Conservation (phyloP, 257 asterid genomes). For the Primulina huaijiensis region DNA sequence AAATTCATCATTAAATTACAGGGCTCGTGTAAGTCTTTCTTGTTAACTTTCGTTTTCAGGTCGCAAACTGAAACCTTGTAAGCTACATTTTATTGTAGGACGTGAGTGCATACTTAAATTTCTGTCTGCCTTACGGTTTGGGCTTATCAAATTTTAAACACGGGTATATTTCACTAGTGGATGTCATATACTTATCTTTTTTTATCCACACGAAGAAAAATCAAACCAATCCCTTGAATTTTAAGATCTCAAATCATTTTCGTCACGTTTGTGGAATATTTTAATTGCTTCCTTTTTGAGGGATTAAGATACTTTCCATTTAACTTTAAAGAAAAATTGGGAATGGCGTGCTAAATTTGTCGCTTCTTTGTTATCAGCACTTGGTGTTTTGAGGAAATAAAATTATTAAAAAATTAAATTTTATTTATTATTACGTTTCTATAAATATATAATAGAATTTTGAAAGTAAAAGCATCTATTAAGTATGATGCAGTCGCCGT, state of each 20-base stretch:
- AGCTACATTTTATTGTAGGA: not conserved
- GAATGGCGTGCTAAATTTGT: not conserved
- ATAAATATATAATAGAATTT: too few species aligned
- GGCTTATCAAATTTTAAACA: too few species aligned
- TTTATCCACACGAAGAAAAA: not conserved
- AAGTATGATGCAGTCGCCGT: too few species aligned
- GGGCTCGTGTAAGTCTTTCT: slow-evolving; percentile 35
- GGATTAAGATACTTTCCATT: not conserved
- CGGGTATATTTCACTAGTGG: too few species aligned
- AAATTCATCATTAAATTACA: slow-evolving; percentile 23
- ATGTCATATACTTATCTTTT: too few species aligned
- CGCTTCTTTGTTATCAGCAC: not conserved
- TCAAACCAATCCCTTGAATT: too few species aligned
- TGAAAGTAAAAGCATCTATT: too few species aligned
- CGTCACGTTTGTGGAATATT: not conserved
- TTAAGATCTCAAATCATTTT: not conserved
- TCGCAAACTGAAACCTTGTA: not conserved
- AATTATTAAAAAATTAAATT: too few species aligned
- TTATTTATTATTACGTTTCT: too few species aligned
- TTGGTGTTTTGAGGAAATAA: too few species aligned
- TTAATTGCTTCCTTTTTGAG: not conserved
- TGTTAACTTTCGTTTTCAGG: slow-evolving; percentile 21
- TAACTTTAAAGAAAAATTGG: too few species aligned
- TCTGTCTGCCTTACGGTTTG: not conserved
- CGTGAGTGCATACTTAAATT: not conserved